Base-by-base conservation (phyloP, 1,284 basidiomycete genomes). In the Termitomyces sp. region DNA sequence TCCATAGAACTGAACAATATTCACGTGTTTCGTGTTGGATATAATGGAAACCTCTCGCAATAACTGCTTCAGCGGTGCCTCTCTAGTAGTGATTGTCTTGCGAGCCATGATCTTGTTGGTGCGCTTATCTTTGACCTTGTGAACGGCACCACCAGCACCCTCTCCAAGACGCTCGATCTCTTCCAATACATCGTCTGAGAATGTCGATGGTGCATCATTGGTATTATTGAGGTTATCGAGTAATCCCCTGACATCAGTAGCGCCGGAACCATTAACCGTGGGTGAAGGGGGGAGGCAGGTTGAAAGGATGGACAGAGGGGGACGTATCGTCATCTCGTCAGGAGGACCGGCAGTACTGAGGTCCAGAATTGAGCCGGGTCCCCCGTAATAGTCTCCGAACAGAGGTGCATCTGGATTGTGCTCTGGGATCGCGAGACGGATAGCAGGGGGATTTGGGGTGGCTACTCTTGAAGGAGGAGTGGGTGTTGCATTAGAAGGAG, bases 61-160 rank as follows among this genome's bases (percentile, higher is more conserved):
- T 53, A 98, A 83, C 72, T 99, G 96, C 63, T 88, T 91, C 66
- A 91, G 81, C 2, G 96, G 96, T 46, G 94, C 95, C 59, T 96
- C 91, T 38, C 90, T 91, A 10, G 93, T 94, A 8, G 93, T 90
- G 64, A 99, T 97, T 19, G 94, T 92, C 82, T 99, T 99, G 63
- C 93, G 86, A 8, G 95, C 97, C 82, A 97, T 87, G 62, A 97
- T 80, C 62, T 76, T 72, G 24, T 84, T 84, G 0, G 83, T 91
- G 46, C 84, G 83, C 64, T 75, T 82, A 68, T 94, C 91, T 61
- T 74, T 80, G 41, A 97, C 96, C 68, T 93, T 91, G 68, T 93
- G 86, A 18, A 99, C 97, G 5, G 93, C 91, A 37, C 97, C 97
- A 51, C 95, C 93, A 18, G 95, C 92, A 35, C 97, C 97, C 67